Base-by-base conservation (phyloP, 1,284 basidiomycete genomes). In the Mycosarcoma maydis region DNA sequence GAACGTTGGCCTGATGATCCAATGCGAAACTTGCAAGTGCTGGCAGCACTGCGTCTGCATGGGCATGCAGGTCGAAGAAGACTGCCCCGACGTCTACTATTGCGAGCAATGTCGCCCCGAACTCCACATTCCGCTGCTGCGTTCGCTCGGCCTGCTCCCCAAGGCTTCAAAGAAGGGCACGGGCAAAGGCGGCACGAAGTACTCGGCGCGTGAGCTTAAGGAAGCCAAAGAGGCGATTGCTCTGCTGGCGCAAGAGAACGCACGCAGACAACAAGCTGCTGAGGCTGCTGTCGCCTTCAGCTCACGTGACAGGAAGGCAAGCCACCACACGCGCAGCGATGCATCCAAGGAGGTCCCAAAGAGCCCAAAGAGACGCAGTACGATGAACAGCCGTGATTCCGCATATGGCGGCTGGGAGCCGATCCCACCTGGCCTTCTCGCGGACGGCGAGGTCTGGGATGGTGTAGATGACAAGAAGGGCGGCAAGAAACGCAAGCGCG, bases 41-140 rank as follows among this genome's bases (percentile, higher is more conserved):
- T 98, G 95, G 95, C 95, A 98, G 83, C 95, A 98, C 83, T 94
- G 94, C 17, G 87, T 90, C 27, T 98, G 95, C 84, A 94, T 98
- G 89, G 95, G 95, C 44, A 92, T 92, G 82, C 88, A 90, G 80
- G 88, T 88, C 37, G 91, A 94, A 81, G 90, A 90, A 62, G 89
- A 83, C 52, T 84, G 82, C 49, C 83, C 83, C 3, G 83, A 83
- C 45, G 81, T 82, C 60, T 87, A 98, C 84, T 95, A 90, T 77
- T 98, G 96, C 84, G 96, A 98, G 84, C 85, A 89, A 76, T 98
- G 95, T 83, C 87, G 88, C 69, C 95, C 96, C 10, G 92, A 94
- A 66, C 85, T 91, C 42, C 94, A 96, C 52, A 76, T 79, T 20
- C 61, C 82, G 29, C 75, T 73, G 29, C 62, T 77, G 29, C 75